A percentile compares a stretch with the other conserved stretches of the same genome.
Conservation (phyloP, 2,329 filamentous ascomycete genomes). For the Macrophomina tecta region DNA sequence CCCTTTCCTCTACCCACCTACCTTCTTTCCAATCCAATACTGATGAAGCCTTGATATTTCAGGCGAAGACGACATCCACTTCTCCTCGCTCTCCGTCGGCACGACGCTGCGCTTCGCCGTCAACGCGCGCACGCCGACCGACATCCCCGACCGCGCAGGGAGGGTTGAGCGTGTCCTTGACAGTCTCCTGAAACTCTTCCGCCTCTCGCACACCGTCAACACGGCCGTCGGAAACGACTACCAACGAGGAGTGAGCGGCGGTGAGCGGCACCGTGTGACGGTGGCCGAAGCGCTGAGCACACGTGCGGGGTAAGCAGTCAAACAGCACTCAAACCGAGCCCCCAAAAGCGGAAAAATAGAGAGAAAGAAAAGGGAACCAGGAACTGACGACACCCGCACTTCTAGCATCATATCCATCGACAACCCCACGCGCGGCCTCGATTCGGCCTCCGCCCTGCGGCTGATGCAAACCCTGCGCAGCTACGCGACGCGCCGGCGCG, state of each 20-base stretch:
- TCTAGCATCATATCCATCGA: conserved; percentile 45
- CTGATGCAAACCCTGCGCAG: conserved; percentile 61
- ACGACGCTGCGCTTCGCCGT: not conserved
- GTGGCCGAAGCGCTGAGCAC: not conserved
- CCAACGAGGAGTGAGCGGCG: not conserved
- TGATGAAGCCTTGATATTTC: not conserved
- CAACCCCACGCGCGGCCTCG: conserved; percentile 50
- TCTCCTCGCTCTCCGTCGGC: not conserved
- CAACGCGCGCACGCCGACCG: not conserved
- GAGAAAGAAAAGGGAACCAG: no score
- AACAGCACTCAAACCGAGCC: no score
- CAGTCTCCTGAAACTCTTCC: not conserved
- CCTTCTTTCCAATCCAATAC: not conserved
- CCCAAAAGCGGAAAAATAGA: no score
- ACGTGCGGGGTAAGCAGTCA: not conserved
- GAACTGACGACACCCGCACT: no score
- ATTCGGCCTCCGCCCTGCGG: conserved; percentile 59
- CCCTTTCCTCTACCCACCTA: not conserved
- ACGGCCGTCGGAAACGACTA: not conserved
- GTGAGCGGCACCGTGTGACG: not conserved
- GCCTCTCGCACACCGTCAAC: not conserved
- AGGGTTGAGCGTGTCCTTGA: not conserved
- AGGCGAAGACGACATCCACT: conserved; percentile 1
- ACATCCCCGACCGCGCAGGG: not conserved
- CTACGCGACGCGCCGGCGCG: conserved; percentile 56